Evolutionary conservation across 163 green algal species (phyloP), one percentile per base, ranked within the genome.

Genomic region (Botryococcus braunii): DNA sequence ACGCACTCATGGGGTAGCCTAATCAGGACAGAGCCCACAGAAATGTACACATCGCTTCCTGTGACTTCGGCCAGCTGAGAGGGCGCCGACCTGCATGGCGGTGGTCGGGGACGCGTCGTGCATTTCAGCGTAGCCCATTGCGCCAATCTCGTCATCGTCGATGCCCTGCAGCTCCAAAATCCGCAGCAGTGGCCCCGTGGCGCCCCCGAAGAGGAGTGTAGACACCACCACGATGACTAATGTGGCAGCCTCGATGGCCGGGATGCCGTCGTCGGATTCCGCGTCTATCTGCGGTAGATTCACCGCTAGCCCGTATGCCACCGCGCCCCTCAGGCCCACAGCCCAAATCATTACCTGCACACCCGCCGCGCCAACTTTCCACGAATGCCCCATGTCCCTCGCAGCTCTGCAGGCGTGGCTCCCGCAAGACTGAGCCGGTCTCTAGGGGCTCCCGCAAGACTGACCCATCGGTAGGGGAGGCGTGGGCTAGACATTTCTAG

Each of bases 241-340:
- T 9, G 83, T 86, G 17, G 85, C 88, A 27, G 81, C 84, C 69
- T 91, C 84, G 37, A 92, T 82, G 64, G 83, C 80, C 13, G 74
- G 78, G 40, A 89, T 86, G 58, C 75, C 83, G 38, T 75, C 68
- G 46, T 74, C 50, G 17, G 13, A 56, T 40, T 74, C 69, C 31
- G 47, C 61, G 59, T 70, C 62, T 6, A 74, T 74, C 62, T 75
- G 64, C 47, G 81, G 84, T 62, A 90, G 77, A 63, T 90, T 87
- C 11, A 89, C 68, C 5, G 78, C 71, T 0, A 92, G 76, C n/a
- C 83, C 86, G 65, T 88, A 92, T 3, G 86, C 86, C 32, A 92
- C 86, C 27, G 86, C 86, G 9, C 86, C 86, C 25, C 86, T 69
- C 68, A 93, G 69, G 23, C 86, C 86, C 36, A 76, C 80, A n/a